Evolutionary conservation across 805 yeast genomes (phyloP).

Genomic region (Myxozyma geophila): DNA sequence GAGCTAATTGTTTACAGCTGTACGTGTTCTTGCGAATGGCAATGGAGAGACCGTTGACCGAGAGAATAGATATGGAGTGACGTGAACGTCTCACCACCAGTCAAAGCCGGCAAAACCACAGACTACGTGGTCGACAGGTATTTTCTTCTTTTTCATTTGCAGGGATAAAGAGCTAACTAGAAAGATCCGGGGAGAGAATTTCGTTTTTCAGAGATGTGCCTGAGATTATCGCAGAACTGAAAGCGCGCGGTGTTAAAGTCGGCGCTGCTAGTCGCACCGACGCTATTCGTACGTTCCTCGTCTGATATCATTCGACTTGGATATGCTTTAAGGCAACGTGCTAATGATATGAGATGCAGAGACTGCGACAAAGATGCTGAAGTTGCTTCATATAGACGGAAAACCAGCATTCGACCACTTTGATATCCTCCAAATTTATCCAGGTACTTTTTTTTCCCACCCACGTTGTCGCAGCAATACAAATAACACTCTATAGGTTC

Average conservation of each 20-base stretch:
- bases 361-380: slow-evolving; percentile 67
- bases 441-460: slow-evolving; percentile 45
- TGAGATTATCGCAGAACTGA: slow-evolving; percentile 60
- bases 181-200: slow-evolving; percentile 55
- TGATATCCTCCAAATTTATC: slow-evolving; percentile 71
- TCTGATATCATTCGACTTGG: background rate
- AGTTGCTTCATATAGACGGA: slow-evolving; percentile 57
- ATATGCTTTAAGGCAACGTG: background rate
- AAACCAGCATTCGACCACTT: slow-evolving; percentile 58
- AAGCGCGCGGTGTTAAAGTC: slow-evolving; percentile 53
- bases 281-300: slow-evolving; percentile 56
- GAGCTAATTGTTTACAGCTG: slow-evolving; percentile 20
- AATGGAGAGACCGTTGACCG: background rate
- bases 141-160: background rate
- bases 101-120: slow-evolving; percentile 47
- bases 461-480: slow-evolving; percentile 46
- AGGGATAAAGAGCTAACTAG: no score
- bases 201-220: slow-evolving; percentile 71
- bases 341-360: background rate
- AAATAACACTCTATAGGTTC: slow-evolving; percentile 43
- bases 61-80: slow-evolving; percentile 66
- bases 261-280: slow-evolving; percentile 81
- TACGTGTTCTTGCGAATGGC: slow-evolving; percentile 6
- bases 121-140: slow-evolving; percentile 53
- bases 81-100: slow-evolving; percentile 66